A percentile compares a stretch with the other conserved stretches of the same genome.
Conservation (phyloP, 441 rosid species). For the Geranium incanum region DNA sequence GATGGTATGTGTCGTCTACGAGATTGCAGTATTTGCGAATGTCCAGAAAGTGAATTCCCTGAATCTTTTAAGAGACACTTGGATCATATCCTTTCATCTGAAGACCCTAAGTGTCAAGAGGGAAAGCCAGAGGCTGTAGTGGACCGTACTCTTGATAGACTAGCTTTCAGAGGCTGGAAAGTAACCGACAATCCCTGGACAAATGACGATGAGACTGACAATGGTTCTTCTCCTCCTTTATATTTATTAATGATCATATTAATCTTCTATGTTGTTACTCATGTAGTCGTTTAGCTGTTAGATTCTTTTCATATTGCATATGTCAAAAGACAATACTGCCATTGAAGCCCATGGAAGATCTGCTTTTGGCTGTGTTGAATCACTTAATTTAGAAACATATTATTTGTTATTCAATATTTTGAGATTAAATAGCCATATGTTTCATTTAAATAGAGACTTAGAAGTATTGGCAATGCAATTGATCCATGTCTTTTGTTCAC, state of each 20-base stretch:
- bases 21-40: constrained; percentile 89
- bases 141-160: constrained; percentile 68
- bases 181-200: constrained; percentile 95
- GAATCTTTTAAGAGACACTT: constrained; percentile 54
- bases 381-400: neutral
- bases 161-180: constrained; percentile 72
- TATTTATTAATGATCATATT: neutral
- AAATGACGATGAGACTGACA: constrained; percentile 81
- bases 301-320: neutral
- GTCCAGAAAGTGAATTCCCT: constrained; percentile 87
- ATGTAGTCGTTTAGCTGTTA: neutral
- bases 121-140: constrained; percentile 84
- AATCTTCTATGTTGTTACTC: neutral
- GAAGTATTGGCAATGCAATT: constrained; percentile 8
- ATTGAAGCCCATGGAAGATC: neutral
- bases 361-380: neutral
- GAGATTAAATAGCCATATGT: neutral
- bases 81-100: constrained; percentile 42
- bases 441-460: constrained; percentile 10
- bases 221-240: constrained; percentile 34
- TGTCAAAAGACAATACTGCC: neutral
- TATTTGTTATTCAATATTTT: neutral
- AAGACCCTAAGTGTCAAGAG: constrained; percentile 74
- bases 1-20: constrained; percentile 92
- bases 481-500: constrained; percentile 23